Base-by-base conservation (phyloP, 1,284 basidiomycete species). In the Volvariella surrecta region DNA sequence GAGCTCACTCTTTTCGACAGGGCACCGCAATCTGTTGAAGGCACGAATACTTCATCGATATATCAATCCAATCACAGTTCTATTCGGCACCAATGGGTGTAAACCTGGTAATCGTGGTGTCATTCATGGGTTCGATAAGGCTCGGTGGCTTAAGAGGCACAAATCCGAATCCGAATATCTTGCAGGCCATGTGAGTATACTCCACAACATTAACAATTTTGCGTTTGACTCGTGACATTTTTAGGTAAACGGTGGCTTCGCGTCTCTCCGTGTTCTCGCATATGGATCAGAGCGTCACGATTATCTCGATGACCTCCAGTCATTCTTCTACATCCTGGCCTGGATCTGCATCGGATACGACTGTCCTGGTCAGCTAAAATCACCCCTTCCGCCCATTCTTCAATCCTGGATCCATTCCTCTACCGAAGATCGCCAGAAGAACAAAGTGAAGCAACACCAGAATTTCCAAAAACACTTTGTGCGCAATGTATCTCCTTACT, bases 261-360 rank as follows among this genome's bases (percentile, higher is more conserved):
- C 11, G 24, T 28, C 24, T 11, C 6, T 28, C 24, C 6, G 11
- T 11, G 24, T 28, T 11, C 24, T 28, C 11, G 6, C 6, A 6
- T 6, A 6, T 6, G 24, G 11, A 11, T 6, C 24, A 11, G 6
- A 35, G 6, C 34, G 4, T 15, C 34, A 35, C 18, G 34, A 35
- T 19, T 35, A 35, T n/a, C 34, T 35, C 8, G 34, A 35, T n/a
- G 34, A 35, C 34, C 13, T 35, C 6, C n/a, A 35, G 34, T 35
- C 34, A 35, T 35, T 35, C 13, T 35, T 35, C 34, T 35, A 35
- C 15, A n/a, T 35, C 6, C 34, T 35, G 8, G 13, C n/a, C n/a
- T 35, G 34, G 34, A 19, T 35, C 34, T 35, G 34, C 15, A 16
- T 16, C 18, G n/a, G 6, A 15, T 35, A 16, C 34, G 34, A 35